Conservation (phyloP, 306 rosid species). For the Albizia julibrissin region DNA sequence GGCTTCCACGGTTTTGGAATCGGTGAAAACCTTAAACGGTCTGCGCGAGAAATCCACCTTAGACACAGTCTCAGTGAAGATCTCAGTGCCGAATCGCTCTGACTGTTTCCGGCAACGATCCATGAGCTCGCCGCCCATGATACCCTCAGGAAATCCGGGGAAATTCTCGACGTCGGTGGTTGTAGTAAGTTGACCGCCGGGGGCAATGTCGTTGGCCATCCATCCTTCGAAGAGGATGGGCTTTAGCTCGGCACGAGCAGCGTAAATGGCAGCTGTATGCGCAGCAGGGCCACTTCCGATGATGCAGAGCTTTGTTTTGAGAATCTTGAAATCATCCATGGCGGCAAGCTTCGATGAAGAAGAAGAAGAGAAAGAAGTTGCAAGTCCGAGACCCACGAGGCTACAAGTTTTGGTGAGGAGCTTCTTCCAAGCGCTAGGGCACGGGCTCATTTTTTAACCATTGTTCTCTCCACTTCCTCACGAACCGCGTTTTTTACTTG, state of each 20-base stretch:
- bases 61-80: conserved; percentile 69
- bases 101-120: conserved; percentile 70
- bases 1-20: conserved; percentile 49
- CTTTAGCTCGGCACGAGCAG: conserved; percentile 78
- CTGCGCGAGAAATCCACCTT: conserved; percentile 63
- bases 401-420: conserved; percentile 43
- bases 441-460: conserved; percentile 29
- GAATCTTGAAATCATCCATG: conserved; percentile 33
- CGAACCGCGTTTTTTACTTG: neutral
- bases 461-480: neutral
- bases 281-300: conserved; percentile 93
- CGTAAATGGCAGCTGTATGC: conserved; percentile 88
- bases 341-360: conserved; percentile 3
- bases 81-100: conserved; percentile 62
- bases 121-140: conserved; percentile 73
- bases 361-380: conserved; percentile 28
- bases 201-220: conserved; percentile 86
- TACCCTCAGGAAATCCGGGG: conserved; percentile 77
- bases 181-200: conserved; percentile 91
- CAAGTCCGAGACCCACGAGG: conserved; percentile 42
- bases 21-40: conserved; percentile 64
- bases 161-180: conserved; percentile 93
- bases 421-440: conserved; percentile 22
- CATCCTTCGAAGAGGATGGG: conserved; percentile 87
- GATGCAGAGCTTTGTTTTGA: conserved; percentile 71